Percentiles rank a stretch among this genome's conserved stretches.
phyloP scores from a whole-genome alignment of 23 red algal genomes.

The Gracilariopsis chorda region DNA sequence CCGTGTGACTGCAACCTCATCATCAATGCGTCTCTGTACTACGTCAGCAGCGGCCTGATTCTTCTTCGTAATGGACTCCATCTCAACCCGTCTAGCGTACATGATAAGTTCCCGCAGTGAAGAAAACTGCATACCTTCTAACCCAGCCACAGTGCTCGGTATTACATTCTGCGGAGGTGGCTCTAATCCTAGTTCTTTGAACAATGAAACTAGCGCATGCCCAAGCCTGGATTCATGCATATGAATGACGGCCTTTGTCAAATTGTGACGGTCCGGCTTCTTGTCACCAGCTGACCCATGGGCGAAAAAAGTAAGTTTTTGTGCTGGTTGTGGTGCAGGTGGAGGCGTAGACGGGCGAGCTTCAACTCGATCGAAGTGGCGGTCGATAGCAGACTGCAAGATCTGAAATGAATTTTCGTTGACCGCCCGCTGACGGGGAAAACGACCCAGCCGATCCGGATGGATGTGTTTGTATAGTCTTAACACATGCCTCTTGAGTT shows the following conservation, averaged over 20 bases:
- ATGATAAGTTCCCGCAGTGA: slow-evolving; percentile 27
- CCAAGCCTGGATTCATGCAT: slow-evolving; percentile 38
- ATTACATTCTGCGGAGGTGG: slow-evolving; percentile 14
- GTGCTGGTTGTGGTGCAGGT: not conserved
- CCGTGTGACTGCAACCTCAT: slow-evolving; percentile 3
- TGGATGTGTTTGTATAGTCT: slow-evolving; percentile 61
- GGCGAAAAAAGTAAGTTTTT: slow-evolving; percentile 47
- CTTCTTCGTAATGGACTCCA: not conserved
- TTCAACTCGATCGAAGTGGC: slow-evolving; percentile 31
- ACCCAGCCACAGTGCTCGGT: not conserved
- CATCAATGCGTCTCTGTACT: not conserved
- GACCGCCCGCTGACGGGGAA: slow-evolving; percentile 4
- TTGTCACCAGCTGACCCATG: not conserved
- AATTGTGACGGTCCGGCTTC: not conserved
- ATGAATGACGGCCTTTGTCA: slow-evolving; percentile 26
- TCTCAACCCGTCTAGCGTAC: slow-evolving; percentile 13
- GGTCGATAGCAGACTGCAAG: slow-evolving; percentile 35
- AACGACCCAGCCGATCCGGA: slow-evolving; percentile 45
- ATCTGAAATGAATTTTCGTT: slow-evolving; percentile 54
- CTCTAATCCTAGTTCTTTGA: slow-evolving; percentile 9
- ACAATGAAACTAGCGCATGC: slow-evolving; percentile 15
- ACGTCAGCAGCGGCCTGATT: not conserved
- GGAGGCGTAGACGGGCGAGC: not conserved
- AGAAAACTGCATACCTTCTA: not conserved
- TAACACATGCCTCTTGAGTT: slow-evolving; percentile 37